Evolutionary conservation across 2,329 filamentous ascomycete genomes (phyloP).

Genomic region (Shiraia sp.): DNA sequence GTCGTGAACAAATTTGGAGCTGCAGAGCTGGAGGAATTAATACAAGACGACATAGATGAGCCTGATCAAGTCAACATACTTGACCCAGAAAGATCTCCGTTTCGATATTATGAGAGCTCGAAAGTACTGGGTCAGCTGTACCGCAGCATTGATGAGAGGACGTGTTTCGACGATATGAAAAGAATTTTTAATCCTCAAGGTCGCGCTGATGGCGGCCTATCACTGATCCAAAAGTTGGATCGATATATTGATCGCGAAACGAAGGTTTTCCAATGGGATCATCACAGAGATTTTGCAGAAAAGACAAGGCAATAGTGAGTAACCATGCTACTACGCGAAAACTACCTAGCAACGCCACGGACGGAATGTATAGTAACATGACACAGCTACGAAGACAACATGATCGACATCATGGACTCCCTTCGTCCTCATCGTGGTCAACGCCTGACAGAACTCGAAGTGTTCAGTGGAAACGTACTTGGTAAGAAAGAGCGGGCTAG

Average conservation of each 20-base stretch:
- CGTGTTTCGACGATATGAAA: conserved; percentile 55
- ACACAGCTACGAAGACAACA: conserved; percentile 56
- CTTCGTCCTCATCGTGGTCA: conserved; percentile 30
- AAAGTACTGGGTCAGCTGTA: conserved; percentile 74
- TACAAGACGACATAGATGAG: conserved; percentile 43
- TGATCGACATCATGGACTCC: conserved; percentile 53
- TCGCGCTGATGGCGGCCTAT: conserved; percentile 6
- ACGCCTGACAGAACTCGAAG: conserved; percentile 43
- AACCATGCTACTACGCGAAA: no score
- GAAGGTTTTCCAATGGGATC: conserved; percentile 47
- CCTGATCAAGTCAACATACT: conserved; percentile 40
- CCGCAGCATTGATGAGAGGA: conserved; percentile 71
- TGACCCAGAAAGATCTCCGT: conserved; percentile 48
- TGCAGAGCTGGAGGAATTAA: conserved; percentile 25
- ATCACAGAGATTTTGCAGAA: conserved; percentile 46
- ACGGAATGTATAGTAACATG: conserved; percentile 1
- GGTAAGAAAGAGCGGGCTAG: conserved; percentile 51
- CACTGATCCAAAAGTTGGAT: conserved; percentile 43
- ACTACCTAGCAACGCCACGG: no score
- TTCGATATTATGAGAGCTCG: conserved; percentile 66
- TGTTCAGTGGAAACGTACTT: conserved; percentile 62
- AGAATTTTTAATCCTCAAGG: conserved; percentile 14
- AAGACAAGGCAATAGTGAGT: conserved; percentile 44
- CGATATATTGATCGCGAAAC: conserved; percentile 45
- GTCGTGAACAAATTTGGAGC: conserved; percentile 40